These are phyloP conservation scores for Fusarium palustre DNA, from an alignment of 2,329 filamentous ascomycete species.

Conservation along the genomic window DNA sequence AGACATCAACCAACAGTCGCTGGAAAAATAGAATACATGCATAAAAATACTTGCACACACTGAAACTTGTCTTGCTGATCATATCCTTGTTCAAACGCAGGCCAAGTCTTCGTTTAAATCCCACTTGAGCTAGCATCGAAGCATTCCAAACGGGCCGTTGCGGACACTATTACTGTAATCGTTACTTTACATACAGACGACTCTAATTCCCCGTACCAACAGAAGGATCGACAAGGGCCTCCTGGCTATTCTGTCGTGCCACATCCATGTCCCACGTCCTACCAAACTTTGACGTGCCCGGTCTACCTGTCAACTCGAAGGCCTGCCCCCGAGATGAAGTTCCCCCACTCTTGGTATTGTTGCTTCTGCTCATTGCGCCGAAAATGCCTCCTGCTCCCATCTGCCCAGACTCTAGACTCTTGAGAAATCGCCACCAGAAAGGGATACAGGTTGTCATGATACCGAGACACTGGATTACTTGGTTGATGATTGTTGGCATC, in stretches of 20 bases:
- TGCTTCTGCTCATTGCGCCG: conserved; percentile 5
- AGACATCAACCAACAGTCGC: not conserved
- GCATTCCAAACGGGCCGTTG: not conserved
- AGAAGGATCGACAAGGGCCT: conserved; percentile 21
- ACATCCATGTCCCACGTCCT: conserved; percentile 13
- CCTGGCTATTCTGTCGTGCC: conserved; percentile 21
- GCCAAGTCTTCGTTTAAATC: not conserved
- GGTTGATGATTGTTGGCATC: conserved; percentile 12
- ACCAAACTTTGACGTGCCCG: conserved; percentile 8
- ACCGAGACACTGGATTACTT: conserved; percentile 15
- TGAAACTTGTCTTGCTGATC: not conserved
- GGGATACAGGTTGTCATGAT: conserved; percentile 17
- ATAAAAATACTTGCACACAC: not conserved
- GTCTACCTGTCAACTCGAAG: conserved; percentile 13
- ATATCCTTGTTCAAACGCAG: not conserved
- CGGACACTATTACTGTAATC: not conserved
- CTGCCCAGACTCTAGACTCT: conserved; percentile 14
- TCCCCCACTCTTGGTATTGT: conserved; percentile 14
- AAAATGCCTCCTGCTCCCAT: conserved; percentile 17
- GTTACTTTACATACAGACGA: not conserved
- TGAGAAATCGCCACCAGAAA: conserved; percentile 24
- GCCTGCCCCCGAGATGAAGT: not conserved
- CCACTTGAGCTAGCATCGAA: not conserved
- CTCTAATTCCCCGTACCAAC: not conserved
- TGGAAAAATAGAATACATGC: not conserved